Conservation (phyloP, 768 basidiomycete species). For the Pleurotus cornucopiae region DNA sequence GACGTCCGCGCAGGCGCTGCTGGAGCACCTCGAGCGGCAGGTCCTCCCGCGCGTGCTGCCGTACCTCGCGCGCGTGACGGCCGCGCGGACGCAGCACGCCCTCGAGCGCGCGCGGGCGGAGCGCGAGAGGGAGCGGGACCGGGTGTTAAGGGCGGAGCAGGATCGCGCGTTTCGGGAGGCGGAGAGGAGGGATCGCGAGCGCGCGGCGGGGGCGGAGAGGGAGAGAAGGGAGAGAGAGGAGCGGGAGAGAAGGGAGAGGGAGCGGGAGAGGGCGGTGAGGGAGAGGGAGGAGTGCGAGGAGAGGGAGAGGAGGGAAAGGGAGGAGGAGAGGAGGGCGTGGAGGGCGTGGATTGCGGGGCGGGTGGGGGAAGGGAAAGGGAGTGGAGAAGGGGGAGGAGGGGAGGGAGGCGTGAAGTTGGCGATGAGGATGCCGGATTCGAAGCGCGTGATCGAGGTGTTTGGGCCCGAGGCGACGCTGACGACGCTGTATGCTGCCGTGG, state of each 20-base stretch:
- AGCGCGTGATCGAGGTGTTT: constrained; percentile 59
- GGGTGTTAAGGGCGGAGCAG: constrained; percentile 50
- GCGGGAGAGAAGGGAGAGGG: constrained; percentile 33
- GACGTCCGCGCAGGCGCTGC: constrained; percentile 62
- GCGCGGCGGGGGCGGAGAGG: constrained; percentile 16
- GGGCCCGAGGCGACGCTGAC: constrained; percentile 45
- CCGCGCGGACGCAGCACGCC: constrained; percentile 36
- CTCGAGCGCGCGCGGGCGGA: constrained; percentile 53
- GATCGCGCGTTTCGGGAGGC: constrained; percentile 59
- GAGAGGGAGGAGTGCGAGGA: constrained; percentile 28
- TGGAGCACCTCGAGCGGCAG: constrained; percentile 61
- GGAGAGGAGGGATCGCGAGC: constrained; percentile 22
- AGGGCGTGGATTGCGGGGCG: constrained; percentile 53
- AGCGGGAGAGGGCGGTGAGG: constrained; percentile 15
- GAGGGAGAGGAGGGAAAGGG: constrained; percentile 20
- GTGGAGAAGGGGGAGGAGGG: constrained; percentile 16
- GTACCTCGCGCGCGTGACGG: constrained; percentile 61
- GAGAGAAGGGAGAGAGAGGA: constrained; percentile 30
- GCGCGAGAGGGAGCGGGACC: constrained; percentile 35
- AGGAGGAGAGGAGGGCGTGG: constrained; percentile 45
- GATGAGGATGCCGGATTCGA: constrained; percentile 51
- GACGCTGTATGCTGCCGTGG: constrained; percentile 53
- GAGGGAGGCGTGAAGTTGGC: constrained; percentile 37
- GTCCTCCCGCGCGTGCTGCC: constrained; percentile 80
- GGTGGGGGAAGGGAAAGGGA: constrained; percentile 26